phyloP scores from a whole-genome alignment of 75 land plant genomes.

The Picea glauca region DNA sequence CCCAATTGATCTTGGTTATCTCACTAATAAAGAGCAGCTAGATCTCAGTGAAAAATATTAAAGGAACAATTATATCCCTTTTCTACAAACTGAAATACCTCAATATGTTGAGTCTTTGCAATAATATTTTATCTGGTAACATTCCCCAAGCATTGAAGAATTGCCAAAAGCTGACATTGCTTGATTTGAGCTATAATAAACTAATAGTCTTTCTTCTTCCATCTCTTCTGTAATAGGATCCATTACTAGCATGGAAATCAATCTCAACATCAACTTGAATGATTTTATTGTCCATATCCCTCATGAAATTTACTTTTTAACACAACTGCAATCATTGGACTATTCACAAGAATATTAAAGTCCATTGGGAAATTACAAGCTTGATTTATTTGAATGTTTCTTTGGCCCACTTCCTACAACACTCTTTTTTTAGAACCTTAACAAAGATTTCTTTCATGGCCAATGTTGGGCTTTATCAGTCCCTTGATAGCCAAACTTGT shows the following conservation, averaged over 20 bases:
- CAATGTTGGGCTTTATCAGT: constrained; percentile 60
- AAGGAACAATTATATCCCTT: constrained; percentile 58
- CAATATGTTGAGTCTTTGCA: constrained; percentile 63
- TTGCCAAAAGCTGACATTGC: constrained; percentile 66
- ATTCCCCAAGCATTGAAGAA: constrained; percentile 49
- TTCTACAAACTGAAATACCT: constrained; percentile 62
- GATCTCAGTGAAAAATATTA: constrained; percentile 76
- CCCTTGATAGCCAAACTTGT: constrained; percentile 55
- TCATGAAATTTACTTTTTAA: constrained; percentile 39
- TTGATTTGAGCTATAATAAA: constrained; percentile 45
- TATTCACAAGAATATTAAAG: constrained; percentile 59
- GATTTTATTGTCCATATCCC: constrained; percentile 38
- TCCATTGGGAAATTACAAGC: constrained; percentile 23
- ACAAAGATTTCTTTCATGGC: constrained; percentile 33
- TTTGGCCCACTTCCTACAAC: no score
- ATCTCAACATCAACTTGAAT: no score
- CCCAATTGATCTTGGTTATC: constrained; percentile 51
- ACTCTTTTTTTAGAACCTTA: constrained; percentile 26
- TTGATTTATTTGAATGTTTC: no score
- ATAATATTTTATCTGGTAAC: constrained; percentile 59
- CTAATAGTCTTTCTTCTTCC: no score
- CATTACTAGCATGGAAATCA: no score
- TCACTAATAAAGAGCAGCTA: constrained; percentile 64
- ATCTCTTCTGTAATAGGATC: no score
- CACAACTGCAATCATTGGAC: constrained; percentile 74